Conservation (phyloP, 148 eudicot genomes). For the Vaccinium macrocarpon region DNA sequence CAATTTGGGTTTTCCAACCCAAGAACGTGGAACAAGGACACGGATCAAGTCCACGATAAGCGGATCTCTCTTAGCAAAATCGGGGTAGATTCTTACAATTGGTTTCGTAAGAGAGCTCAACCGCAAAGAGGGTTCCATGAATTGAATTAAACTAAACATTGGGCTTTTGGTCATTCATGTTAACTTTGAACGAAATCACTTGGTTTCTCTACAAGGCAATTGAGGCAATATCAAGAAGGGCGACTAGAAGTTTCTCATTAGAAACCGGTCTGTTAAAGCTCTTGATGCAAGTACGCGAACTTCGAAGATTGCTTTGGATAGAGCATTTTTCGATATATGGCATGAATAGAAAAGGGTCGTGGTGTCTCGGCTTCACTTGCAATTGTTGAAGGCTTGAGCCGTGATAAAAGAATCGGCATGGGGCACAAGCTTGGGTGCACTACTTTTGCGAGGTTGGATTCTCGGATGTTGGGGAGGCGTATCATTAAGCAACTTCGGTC, state of each 20-base stretch:
- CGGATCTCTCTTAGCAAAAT: constrained; percentile 51
- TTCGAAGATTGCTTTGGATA: constrained; percentile 68
- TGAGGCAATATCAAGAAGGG: constrained; percentile 68
- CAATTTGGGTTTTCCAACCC: constrained; percentile 68
- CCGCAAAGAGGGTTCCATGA: constrained; percentile 86
- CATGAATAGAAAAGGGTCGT: constrained; percentile 88
- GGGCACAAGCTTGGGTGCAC: constrained; percentile 98
- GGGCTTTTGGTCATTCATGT: constrained; percentile 12
- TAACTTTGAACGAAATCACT: constrained; percentile 17
- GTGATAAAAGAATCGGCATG: constrained; percentile 73
- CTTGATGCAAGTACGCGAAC: constrained; percentile 90
- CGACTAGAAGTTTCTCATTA: constrained; percentile 74
- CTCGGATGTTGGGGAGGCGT: constrained; percentile 36
- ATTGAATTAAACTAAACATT: constrained; percentile 56
- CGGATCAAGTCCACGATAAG: constrained; percentile 61
- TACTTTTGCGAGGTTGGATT: constrained; percentile 56
- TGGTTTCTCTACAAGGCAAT: constrained; percentile 43
- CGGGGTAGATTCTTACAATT: constrained; percentile 76
- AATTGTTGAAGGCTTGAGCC: constrained; percentile 91
- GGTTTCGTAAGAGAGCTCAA: constrained; percentile 66
- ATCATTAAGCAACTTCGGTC: constrained; percentile 59
- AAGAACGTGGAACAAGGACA: constrained; percentile 50
- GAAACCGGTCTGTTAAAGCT: constrained; percentile 77
- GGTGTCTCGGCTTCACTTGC: constrained; percentile 72
- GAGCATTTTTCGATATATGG: constrained; percentile 84